Conservation (phyloP, 306 rosid species). For the Castanospermum australe region DNA sequence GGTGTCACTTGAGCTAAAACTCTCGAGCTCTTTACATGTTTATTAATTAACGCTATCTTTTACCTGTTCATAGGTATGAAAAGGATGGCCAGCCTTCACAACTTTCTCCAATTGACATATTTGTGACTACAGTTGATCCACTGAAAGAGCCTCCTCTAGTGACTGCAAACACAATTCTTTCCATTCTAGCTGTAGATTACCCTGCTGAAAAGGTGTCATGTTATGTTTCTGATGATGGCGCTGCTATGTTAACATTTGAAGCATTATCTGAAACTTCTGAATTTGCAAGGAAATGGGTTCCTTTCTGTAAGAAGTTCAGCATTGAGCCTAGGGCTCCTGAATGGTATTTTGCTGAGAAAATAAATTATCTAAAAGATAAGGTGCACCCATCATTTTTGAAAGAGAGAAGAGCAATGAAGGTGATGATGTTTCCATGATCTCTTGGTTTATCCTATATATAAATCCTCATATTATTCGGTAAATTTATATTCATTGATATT, state of each 20-base stretch:
- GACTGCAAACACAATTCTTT: slow-evolving; percentile 71
- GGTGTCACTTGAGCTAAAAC: too few species aligned
- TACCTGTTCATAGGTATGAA: slow-evolving; percentile 50
- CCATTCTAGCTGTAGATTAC: slow-evolving; percentile 68
- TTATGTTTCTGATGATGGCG: slow-evolving; percentile 77
- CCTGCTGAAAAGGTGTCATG: slow-evolving; percentile 70
- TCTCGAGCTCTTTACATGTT: too few species aligned
- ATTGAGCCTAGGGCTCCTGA: slow-evolving; percentile 82
- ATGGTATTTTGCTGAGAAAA: slow-evolving; percentile 57
- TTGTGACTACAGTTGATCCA: slow-evolving; percentile 66
- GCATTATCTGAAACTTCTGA: slow-evolving; percentile 65
- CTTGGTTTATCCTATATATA: background rate
- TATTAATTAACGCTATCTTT: background rate
- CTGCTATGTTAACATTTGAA: slow-evolving; percentile 70
- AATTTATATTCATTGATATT: background rate
- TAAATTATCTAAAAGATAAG: slow-evolving; percentile 60
- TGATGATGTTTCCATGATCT: slow-evolving; percentile 14
- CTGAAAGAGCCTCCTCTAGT: slow-evolving; percentile 61
- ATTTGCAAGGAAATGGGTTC: slow-evolving; percentile 78
- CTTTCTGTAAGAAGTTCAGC: slow-evolving; percentile 65
- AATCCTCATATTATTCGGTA: background rate
- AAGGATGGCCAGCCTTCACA: slow-evolving; percentile 59
- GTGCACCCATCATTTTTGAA: slow-evolving; percentile 56
- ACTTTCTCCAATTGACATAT: slow-evolving; percentile 53
- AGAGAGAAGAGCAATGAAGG: slow-evolving; percentile 84